Evolutionary conservation across 495 filamentous ascomycete genomes (phyloP), one percentile per base, ranked within the genome.

Genomic region (Aspergillus nidulans): DNA sequence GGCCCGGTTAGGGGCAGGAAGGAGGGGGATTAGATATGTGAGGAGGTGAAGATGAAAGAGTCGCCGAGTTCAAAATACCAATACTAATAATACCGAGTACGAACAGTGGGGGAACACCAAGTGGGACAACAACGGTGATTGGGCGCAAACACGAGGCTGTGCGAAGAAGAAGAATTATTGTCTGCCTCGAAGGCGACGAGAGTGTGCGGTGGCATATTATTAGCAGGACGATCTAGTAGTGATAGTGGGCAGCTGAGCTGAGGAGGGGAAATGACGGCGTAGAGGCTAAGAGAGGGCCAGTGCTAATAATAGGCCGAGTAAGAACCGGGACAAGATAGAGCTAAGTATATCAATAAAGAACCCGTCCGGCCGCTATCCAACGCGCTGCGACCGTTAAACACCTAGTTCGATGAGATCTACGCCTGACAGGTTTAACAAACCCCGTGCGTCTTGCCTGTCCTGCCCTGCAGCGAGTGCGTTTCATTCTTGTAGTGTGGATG

Each of bases 391-490:
- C 30, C 13, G 18, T 6, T n/a, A 21, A 51, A n/a, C 2, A 34
- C 34, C 15, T 34, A 32, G 20, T 18, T 36, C 25, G 10, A 48
- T n/a, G 2, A 39, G 1, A 16, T 3, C 16, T 47, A 36, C 30
- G 10, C 30, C 30, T 34, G n/a, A 34, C 4, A 24, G 5, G 13
- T 40, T 46, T 57, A 64, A 30, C 90, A 95, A 51, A 92, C 76
- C 30, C 81, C 85, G 67, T 95, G 90, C 12, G 90, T 90, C 82
- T 96, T 96, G 42, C 90, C 90, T 51, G 80, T 81, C 81, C 91
- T 90, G 4, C 89, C 90, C 77, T 95, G 89, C 69, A 96, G 69
- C 30, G 84, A 88, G 69, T 96, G 91, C 65, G 81, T 85, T 74
- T 95, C 90, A 57, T 81, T 79, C 67, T 83, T 74, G 68, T 86